Conservation (phyloP, 176 grass and related monocot species). For the Oryza meridionalis region DNA sequence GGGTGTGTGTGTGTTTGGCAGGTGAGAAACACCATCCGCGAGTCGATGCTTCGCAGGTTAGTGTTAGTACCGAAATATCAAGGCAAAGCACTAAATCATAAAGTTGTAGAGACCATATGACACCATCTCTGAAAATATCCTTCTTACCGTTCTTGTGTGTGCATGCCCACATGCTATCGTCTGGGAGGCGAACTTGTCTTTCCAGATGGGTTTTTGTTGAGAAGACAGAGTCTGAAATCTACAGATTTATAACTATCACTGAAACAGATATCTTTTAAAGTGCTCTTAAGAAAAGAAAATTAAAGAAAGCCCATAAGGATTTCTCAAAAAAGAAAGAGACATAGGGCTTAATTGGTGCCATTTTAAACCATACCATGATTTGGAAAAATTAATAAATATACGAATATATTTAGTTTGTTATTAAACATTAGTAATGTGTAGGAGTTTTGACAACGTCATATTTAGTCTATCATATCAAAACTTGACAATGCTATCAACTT, state of each 20-base stretch:
- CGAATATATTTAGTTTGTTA: too few relatives aligned
- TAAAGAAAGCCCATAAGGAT: too few relatives aligned
- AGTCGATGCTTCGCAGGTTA: constrained; percentile 29
- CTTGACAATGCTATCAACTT: too few relatives aligned
- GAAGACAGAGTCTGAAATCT: neutral
- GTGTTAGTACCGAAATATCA: neutral
- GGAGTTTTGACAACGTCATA: too few relatives aligned
- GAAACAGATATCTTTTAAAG: neutral
- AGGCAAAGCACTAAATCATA: neutral
- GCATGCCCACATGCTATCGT: neutral
- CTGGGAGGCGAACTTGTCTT: neutral
- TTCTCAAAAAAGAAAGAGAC: too few relatives aligned
- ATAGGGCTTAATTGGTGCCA: too few relatives aligned
- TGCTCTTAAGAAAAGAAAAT: neutral
- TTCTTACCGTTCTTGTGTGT: neutral
- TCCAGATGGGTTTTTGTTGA: neutral
- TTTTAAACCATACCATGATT: too few relatives aligned
- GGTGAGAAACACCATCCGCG: constrained; percentile 11
- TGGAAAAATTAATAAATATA: too few relatives aligned
- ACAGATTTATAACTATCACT: neutral
- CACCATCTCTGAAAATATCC: neutral
- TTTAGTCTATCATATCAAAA: too few relatives aligned
- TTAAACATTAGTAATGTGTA: too few relatives aligned
- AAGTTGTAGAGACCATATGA: neutral
- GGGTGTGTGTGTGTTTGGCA: constrained; percentile 11